Evolutionary conservation across 805 yeast species (phyloP), one percentile per base, ranked within the genome.

Genomic region (Torulaspora gathmanii): DNA sequence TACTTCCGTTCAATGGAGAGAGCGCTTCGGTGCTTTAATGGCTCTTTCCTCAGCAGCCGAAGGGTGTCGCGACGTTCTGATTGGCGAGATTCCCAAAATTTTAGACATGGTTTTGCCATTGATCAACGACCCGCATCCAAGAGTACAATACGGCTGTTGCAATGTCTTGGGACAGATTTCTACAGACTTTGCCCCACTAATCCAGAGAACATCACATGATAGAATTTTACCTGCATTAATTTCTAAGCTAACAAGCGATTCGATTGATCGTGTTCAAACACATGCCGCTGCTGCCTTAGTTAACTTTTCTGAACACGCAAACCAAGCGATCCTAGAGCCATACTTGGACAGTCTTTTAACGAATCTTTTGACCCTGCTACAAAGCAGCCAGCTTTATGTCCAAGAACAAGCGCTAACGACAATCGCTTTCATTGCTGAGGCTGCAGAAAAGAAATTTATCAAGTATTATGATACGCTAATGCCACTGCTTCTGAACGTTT

Each of bases 241-340:
- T 44, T 80, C 95, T 10, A 87, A 79, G 71, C 75, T 93, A 42
- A 80, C 83, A 2, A 73, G 75, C 50, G 76, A 76, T 51, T 79
- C 88, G 39, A 90, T 83, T 46, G 91, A 95, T 41, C 75, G 98
- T 60, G 99, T 93, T 19, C 98, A 91, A 70, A 87, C 96, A 0
- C 99, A 93, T 62, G 98, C 97, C 13, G 97, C 99, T 34, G 99
- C 99, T 42, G 99, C 99, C 0, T 73, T 91, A 57, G 98, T 93
- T 37, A 93, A 93, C 64, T 93, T 93, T 64, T 80, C 91, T 33
- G 99, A 93, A 67, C 88, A 85, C 52, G 96, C 98, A 2, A 70
- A 86, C 5, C 85, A 87, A 60, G 95, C 86, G 50, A 79, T 82
- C 9, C 70, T 93, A 55, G 96, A 89, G 60, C 98, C 98, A n/a